Conservation (phyloP, 768 basidiomycete genomes). For the Lactifluus rugatus region DNA sequence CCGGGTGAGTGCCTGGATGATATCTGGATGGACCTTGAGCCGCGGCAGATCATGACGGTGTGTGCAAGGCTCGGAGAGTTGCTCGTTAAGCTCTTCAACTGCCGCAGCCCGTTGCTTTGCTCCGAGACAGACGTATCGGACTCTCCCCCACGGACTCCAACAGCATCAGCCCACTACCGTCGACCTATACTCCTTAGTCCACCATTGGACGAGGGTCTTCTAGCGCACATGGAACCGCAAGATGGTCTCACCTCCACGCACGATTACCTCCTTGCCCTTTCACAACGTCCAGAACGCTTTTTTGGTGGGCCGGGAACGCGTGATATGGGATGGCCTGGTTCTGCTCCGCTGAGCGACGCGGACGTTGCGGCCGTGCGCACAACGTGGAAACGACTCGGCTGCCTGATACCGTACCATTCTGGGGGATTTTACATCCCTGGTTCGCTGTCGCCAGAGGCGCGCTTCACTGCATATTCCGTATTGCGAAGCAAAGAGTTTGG, state of each 20-base stretch:
- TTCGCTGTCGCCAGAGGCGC: constrained; percentile 22
- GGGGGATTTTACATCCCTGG: constrained; percentile 27
- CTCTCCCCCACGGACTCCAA: constrained; percentile 17
- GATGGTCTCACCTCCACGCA: constrained; percentile 21
- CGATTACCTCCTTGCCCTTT: constrained; percentile 25
- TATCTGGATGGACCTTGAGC: constrained; percentile 23
- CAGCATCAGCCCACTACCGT: constrained; percentile 7
- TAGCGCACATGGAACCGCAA: constrained; percentile 22
- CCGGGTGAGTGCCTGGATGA: constrained; percentile 23
- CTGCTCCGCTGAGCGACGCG: constrained; percentile 19
- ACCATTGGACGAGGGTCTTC: constrained; percentile 25
- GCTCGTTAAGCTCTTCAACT: constrained; percentile 24
- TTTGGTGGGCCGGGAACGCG: constrained; percentile 17
- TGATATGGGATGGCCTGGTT: constrained; percentile 15
- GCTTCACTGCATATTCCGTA: constrained; percentile 21
- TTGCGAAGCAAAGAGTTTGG: constrained; percentile 23
- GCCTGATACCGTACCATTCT: constrained; percentile 24
- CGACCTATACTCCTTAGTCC: constrained; percentile 22
- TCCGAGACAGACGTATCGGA: constrained; percentile 23
- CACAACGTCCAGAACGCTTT: constrained; percentile 23
- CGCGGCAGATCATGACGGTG: constrained; percentile 21
- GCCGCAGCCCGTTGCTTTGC: constrained; percentile 22
- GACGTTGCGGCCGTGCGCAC: constrained; percentile 22
- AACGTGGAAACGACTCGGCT: constrained; percentile 23
- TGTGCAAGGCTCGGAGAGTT: constrained; percentile 24